Conservation (phyloP, 2,329 filamentous ascomycete genomes). For the Elsinoe batatas region DNA sequence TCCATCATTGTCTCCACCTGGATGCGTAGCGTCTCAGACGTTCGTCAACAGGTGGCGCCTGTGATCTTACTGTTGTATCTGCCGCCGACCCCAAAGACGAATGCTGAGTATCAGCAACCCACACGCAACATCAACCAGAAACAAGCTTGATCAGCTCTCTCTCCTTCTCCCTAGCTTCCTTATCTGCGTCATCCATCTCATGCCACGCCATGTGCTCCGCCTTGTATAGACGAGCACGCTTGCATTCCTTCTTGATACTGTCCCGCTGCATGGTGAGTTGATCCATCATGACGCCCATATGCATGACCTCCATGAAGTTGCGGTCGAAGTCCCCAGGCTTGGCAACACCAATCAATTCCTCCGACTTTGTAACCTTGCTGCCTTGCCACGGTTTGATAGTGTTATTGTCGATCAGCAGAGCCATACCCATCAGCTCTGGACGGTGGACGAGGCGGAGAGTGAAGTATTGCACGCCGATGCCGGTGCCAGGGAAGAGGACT, state of each 20-base stretch:
- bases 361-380: background rate
- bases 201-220: constrained; percentile 6
- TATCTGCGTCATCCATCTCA: background rate
- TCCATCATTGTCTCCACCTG: too few relatives aligned
- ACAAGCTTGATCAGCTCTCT: background rate
- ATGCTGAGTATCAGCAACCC: too few relatives aligned
- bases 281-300: background rate
- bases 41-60: too few relatives aligned
- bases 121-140: background rate
- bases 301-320: background rate
- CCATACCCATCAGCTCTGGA: constrained; percentile 2
- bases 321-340: background rate
- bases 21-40: too few relatives aligned
- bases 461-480: constrained; percentile 4
- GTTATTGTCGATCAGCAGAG: background rate
- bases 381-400: background rate
- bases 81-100: too few relatives aligned
- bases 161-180: background rate
- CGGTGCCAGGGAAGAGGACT: background rate
- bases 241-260: background rate
- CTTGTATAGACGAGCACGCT: background rate
- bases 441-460: constrained; percentile 3
- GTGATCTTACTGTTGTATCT: too few relatives aligned
- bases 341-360: background rate
- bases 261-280: background rate